Base-by-base conservation (phyloP, 1,284 basidiomycete genomes). In the Sanghuangporus baumii region DNA sequence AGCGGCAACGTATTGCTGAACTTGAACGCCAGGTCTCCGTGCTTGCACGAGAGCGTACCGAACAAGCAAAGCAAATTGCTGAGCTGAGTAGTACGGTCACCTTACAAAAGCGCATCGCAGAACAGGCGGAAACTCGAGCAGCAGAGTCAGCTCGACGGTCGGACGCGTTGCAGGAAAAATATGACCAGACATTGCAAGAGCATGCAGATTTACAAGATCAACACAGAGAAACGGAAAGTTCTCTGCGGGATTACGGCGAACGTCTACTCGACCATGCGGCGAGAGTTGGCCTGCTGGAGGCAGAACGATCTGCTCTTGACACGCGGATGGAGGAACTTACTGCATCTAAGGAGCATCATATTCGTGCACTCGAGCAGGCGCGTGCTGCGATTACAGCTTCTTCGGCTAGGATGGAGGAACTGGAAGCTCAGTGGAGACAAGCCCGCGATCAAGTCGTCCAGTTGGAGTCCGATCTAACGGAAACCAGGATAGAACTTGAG, bases 281-380 rank as follows among this genome's bases (percentile, higher is more conserved):
- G n/a, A 73, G 85, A 26, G 75, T 88, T 7, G 86, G 92, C 67
- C 89, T 92, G 72, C 84, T 85, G 66, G 89, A 94, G 68, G 89
- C 89, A 0, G 96, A 99, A 63, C 83, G 88, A 65, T 77, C 86
- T 63, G 79, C 82, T 62, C 75, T 87, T 26, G 84, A 84, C 66
- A 75, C 79, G 3, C 87, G 93, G 73, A 77, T 96, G 14, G 87
- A 93, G 37, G 91, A 89, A 65, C 79, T 94, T 36, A 75, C 77
- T 11, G 74, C 79, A 7, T 84, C 87, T 16, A 84, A 88, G 36
- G 93, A 94, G 57, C 88, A 94, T 68, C 94, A 98, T 73, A 76
- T 96, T 34, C 84, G 87, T 26, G 87, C 94, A 1, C 80, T 99
- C 60, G 92, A 94, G 57, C 93, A 97, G 75, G 86, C 93, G 4